A percentile compares a stretch with the other conserved stretches of the same genome.
phyloP scores from a whole-genome alignment of 108 stramenopile species.

The Cyclotella baltica region DNA sequence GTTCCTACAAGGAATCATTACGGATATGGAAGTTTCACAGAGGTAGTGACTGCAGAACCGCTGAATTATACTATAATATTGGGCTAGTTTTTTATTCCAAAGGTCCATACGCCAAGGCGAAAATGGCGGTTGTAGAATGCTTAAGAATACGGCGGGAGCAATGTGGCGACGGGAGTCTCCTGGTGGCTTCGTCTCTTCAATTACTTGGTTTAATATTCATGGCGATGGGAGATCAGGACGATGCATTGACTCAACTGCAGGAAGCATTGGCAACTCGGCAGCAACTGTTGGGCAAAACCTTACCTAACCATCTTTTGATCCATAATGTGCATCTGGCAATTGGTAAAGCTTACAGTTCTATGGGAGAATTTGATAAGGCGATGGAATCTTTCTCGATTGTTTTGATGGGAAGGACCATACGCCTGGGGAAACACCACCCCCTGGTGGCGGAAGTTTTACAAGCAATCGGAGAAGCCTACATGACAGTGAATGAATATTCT shows the following conservation, averaged over 20 bases:
- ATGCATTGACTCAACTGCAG: slow-evolving; percentile 35
- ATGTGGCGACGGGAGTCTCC: slow-evolving; percentile 29
- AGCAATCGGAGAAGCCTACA: slow-evolving; percentile 43
- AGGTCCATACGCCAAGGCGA: slow-evolving; percentile 52
- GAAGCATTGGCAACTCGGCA: slow-evolving; percentile 47
- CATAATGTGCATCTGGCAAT: slow-evolving; percentile 44
- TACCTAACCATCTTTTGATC: slow-evolving; percentile 39
- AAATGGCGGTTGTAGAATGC: slow-evolving; percentile 39
- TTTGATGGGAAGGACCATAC: slow-evolving; percentile 26
- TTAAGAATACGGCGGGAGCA: slow-evolving; percentile 46
- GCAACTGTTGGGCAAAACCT: slow-evolving; percentile 13
- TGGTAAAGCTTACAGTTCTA: slow-evolving; percentile 41
- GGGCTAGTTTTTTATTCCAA: slow-evolving; percentile 54
- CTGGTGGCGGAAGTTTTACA: slow-evolving; percentile 49
- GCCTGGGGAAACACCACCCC: slow-evolving; percentile 42
- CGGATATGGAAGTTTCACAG: slow-evolving; percentile 53
- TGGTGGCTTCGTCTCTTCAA: slow-evolving; percentile 40
- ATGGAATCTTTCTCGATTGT: slow-evolving; percentile 45
- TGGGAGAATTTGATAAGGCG: slow-evolving; percentile 40
- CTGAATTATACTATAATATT: slow-evolving; percentile 54
- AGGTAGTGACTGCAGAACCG: slow-evolving; percentile 39
- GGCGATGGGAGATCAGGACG: slow-evolving; percentile 43
- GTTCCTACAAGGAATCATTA: slow-evolving; percentile 58
- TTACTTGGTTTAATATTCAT: slow-evolving; percentile 40
- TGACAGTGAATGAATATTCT: slow-evolving; percentile 32